Evolutionary conservation across 2,329 filamentous ascomycete species (phyloP), one percentile per base, ranked within the genome.

Genomic region (Penicillium sp.): DNA sequence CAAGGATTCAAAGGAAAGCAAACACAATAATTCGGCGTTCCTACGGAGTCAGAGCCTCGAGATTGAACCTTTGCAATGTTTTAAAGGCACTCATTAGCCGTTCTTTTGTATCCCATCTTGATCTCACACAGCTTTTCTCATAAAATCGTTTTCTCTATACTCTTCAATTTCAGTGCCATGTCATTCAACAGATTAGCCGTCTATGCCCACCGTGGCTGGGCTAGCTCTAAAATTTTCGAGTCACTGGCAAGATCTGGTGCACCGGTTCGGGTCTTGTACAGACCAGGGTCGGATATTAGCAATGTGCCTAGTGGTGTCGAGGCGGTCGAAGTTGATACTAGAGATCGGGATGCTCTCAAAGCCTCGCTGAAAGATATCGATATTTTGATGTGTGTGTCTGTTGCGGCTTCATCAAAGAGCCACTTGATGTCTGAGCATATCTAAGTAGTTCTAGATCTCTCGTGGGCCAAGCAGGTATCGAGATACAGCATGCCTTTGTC

Each of bases 131-230:
- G 16, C 16, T 19, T 19, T 27, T n/a, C n/a, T n/a, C n/a, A n/a
- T n/a, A 27, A 1, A 8, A 39, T 16, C 8, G 16, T 35, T 14
- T 35, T 35, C 31, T 35, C 31, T 16, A 19, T 5, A 9, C 35
- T 19, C 35, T 19, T 27, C 27, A 39, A 19, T 19, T 39, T 19
- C 16, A 39, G 19, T 9, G 16, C 35, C 16, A 65, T 63, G 61
- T 9, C 52, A 1, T 63, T 58, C 37, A 65, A 63, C 33, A 75
- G 52, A 14, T 57, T 65, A 21, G 63, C 63, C 9, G 53, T 63
- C 16, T 63, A 65, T 31, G 61, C 56, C 27, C 63, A 65, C 44
- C 57, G 61, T 8, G 63, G 63, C 19, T 65, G 49, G 48, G 61
- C 37, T 22, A 57, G 63, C 49, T 65, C 61, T 5, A 44, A 33